Base-by-base conservation (phyloP, 768 basidiomycete species). In the Pholiota conissans region DNA sequence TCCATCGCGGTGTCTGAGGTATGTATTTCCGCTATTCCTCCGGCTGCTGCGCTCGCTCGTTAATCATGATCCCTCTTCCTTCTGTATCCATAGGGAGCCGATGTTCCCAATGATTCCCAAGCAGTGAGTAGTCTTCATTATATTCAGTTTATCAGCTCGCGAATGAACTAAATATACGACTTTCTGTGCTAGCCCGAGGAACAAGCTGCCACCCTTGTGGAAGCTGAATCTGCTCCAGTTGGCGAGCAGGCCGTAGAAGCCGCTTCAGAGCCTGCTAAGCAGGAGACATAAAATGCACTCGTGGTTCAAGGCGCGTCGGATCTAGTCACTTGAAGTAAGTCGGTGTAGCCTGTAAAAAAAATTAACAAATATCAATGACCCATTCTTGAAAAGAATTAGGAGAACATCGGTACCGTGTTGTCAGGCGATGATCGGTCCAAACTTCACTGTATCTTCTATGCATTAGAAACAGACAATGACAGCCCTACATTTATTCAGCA, bases 121-220 rank as follows among this genome's bases (percentile, higher is more conserved):
- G 34, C n/a, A 14, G 49, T 35, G 49, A 34, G 49, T 13, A 7
- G n/a, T 10, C 3, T 20, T 22, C n/a, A 22, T 35, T 3, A 35
- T 14, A 11, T 50, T 22, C n/a, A 32, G 13, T 50, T 34, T 20
- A 10, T 10, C 24, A 24, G 11, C 24, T 39, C 8, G 8, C 7
- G 16, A n/a, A 9, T 49, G 27, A 30, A 5, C 34, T 11, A n/a
- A 7, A 34, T 18, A 2, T 35, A 27, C 6, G 11, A 10, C 11
- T 13, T 27, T 20, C 11, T 18, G 13, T n/a, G n/a, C 14, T 28
- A 62, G 61, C 58, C 55, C 6, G 61, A 62, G 48, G 42, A 56
- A 29, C 39, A 59, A 10, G 28, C 58, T 18, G 58, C 52, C 24
- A 35, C 52, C 4, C 54, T 29, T 27, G 55, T 34, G 7, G 52